phyloP scores from a whole-genome alignment of 2,329 filamentous ascomycete species.

The Diaporthe citri region DNA sequence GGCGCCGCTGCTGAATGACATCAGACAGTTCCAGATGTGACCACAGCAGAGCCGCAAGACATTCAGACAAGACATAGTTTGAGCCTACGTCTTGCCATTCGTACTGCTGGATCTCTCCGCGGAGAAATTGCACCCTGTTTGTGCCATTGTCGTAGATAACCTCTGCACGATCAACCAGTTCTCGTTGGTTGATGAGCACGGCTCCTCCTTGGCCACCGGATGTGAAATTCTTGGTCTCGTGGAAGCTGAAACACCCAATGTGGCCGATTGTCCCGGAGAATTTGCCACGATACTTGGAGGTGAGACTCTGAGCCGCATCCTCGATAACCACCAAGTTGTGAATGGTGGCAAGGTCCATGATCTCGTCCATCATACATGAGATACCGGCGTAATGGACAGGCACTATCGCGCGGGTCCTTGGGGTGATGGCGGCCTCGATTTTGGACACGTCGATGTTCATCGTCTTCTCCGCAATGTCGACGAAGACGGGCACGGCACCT shows the following conservation, averaged over 20 bases:
- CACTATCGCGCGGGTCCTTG: background rate
- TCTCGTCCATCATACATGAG: background rate
- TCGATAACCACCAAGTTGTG: background rate
- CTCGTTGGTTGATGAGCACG: background rate
- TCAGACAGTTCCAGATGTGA: background rate
- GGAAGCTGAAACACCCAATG: background rate
- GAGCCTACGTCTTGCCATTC: background rate
- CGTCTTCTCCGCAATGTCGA: background rate
- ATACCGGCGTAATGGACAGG: background rate
- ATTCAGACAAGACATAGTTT: background rate
- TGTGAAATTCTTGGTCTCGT: slow-evolving; percentile 1
- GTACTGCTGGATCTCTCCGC: background rate
- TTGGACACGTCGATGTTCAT: slow-evolving; percentile 2
- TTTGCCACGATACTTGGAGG: background rate
- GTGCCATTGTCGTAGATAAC: background rate
- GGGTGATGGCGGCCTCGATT: background rate
- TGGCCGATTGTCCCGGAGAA: background rate
- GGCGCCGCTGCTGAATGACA: background rate
- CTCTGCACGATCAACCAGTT: background rate
- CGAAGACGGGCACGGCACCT: background rate
- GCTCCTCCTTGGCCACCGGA: background rate
- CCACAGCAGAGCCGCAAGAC: background rate
- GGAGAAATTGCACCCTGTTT: background rate
- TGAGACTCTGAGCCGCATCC: background rate
- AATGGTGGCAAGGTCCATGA: background rate